Base-by-base conservation (phyloP, 2,329 filamentous ascomycete species). In the Plectosphaerella plurivora region DNA sequence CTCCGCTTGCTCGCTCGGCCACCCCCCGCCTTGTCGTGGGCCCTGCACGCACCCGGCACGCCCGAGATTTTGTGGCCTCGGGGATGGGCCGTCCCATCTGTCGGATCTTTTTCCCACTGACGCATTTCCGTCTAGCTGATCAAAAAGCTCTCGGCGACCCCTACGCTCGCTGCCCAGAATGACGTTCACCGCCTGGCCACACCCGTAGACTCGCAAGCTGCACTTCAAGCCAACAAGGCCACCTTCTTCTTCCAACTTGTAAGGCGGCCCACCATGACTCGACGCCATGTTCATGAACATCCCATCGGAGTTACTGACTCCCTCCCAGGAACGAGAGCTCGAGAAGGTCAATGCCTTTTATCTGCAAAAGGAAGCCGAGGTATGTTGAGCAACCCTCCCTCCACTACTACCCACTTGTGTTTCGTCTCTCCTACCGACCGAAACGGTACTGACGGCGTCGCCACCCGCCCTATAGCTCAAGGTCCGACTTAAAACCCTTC, bases 321-420 rank as follows among this genome's bases (percentile, higher is more conserved):
- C 51, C 42, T 53, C 59, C 55, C 68, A 96, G 91, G 94, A 99
- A 79, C 87, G 94, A 62, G 94, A 99, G 71, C 83, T 99, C 51
- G 94, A 97, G 71, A 99, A 97, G 70, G 94, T 99, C 72, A 99
- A 99, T 72, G 90, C 86, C 14, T 97, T 97, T 71, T 99, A 99
- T 68, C 73, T 97, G 36, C 94, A 97, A 68, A 99, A 99, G 68
- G 94, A 99, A 73, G 92, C 91, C 50, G 94, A 99, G 84, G 91
- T 96, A 75, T 59, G 81, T 73, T 33, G 50, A 55, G 39, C 6
- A 35, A 7, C 24, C 16, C 36, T 22, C 44, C 20, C 25, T 9
- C 14, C 16, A 37, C 41, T 42, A 5, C 22, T 18, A 3, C 37
- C 9, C 14, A 39, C 37, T 8, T 5, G 11, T 20, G 11, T 16